Evolutionary conservation across 73 alveolate species (phyloP).

Genomic region (Symbiodinium pilosum): DNA sequence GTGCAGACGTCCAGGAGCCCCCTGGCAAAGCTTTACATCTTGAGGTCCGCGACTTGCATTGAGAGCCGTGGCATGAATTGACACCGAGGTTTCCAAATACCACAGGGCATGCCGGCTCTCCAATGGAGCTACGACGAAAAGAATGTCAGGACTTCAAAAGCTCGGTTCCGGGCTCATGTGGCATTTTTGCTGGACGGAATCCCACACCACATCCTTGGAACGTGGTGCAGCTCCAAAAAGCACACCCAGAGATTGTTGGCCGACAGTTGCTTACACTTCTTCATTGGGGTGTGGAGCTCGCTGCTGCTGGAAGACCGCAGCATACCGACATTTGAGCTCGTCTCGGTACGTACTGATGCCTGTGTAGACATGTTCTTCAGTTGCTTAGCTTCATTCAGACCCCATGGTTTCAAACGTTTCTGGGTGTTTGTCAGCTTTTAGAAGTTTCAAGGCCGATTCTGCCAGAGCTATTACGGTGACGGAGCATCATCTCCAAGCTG

Average conservation of each 20-base stretch:
- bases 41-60: too few species aligned
- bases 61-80: not conserved
- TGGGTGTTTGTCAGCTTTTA: not conserved
- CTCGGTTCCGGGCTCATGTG: constrained; percentile 67
- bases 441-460: not conserved
- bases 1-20: constrained; percentile 52
- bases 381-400: too few species aligned
- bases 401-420: too few species aligned
- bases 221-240: constrained; percentile 1
- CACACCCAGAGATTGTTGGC: not conserved
- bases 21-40: not conserved
- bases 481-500: not conserved
- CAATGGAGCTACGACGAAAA: constrained; percentile 52
- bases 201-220: constrained; percentile 2
- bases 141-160: not conserved
- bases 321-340: not conserved
- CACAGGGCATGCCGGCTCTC: constrained; percentile 68
- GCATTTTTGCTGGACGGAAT: constrained; percentile 62
- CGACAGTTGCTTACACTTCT: not conserved
- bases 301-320: not conserved
- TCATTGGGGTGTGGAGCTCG: not conserved
- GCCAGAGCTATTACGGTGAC: not conserved
- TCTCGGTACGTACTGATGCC: too few species aligned
- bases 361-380: too few species aligned
- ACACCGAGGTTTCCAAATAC: constrained; percentile 33